Evolutionary conservation across 805 yeast species (phyloP), one percentile per base, ranked within the genome.

Genomic region (Zygosaccharomyces kombuchaensis): DNA sequence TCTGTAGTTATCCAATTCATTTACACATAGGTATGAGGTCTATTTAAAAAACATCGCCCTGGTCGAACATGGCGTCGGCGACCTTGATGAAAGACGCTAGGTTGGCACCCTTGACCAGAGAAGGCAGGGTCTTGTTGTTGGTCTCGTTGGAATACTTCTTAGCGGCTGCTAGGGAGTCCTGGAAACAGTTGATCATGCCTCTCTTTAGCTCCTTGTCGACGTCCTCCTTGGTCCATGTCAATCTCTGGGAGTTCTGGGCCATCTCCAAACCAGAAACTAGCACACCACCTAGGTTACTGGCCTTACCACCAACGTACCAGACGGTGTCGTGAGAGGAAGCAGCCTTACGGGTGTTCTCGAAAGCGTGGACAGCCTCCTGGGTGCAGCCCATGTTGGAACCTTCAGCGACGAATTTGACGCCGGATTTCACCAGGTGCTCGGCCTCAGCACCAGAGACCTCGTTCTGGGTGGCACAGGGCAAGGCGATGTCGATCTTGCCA

Each of bases 351-450:
- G 77, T 80, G 62, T 84, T 87, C 80, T 91, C 99, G 62, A 90
- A 91, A 52, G 87, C 89, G 58, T 84, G 88, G 59, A 91, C 88
- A 59, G 99, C 99, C 70, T 91, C 98, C 73, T 86, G 84, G 60
- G 97, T 90, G 59, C 96, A 91, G 68, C 99, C 98, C 99, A 91
- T 91, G 78, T 91, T 91, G 66, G 98, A 91, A 69, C 99, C 99
- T 80, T 91, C 99, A 60, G 99, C 98, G 66, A 91, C 82, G 77
- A 71, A 90, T 73, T 84, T 84, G 72, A 83, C 81, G 66, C 97
- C 98, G 55, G 93, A 85, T 60, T 86, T 90, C 58, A 91, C 82
- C 66, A 91, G 82, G 64, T 91, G 87, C 78, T 85, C 81, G 56
- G 99, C 99, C 78, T 91, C 99, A 56, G 84, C 95, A 66, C 93